phyloP scores from a whole-genome alignment of 1,284 basidiomycete species.

The Boletus smithii region DNA sequence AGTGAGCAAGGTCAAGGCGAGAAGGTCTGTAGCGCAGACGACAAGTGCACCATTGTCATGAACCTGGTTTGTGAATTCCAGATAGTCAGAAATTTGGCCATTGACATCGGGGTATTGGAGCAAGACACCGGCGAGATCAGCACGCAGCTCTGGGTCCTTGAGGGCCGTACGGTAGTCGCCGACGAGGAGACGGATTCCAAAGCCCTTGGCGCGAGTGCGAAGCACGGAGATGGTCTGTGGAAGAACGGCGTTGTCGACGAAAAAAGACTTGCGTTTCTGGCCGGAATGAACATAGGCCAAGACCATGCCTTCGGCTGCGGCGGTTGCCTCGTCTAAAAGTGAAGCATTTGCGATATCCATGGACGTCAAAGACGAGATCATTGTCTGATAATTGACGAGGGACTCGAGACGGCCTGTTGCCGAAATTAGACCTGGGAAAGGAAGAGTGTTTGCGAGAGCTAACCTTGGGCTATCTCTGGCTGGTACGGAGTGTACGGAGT shows the following conservation, averaged over 20 bases:
- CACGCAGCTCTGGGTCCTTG: constrained; percentile 51
- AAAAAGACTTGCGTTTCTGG: constrained; percentile 80
- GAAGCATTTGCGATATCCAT: constrained; percentile 96
- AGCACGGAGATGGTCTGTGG: constrained; percentile 89
- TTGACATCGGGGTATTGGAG: constrained; percentile 93
- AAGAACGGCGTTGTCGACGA: constrained; percentile 78
- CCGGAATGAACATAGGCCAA: constrained; percentile 67
- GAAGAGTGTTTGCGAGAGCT: constrained; percentile 16
- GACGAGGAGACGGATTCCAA: constrained; percentile 79
- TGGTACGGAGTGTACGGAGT: constrained; percentile 96
- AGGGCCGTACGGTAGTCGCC: constrained; percentile 55
- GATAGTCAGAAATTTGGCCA: constrained; percentile 81
- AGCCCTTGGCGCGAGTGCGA: constrained; percentile 83
- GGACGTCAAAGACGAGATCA: constrained; percentile 91
- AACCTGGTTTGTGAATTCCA: constrained; percentile 60
- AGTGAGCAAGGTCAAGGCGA: constrained; percentile 90
- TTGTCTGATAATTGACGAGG: constrained; percentile 95
- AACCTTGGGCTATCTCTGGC: constrained; percentile 91
- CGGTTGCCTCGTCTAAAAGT: constrained; percentile 88
- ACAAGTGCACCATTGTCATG: constrained; percentile 81
- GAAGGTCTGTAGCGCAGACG: constrained; percentile 86
- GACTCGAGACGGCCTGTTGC: constrained; percentile 85
- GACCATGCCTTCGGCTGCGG: constrained; percentile 91
- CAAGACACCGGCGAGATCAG: constrained; percentile 82
- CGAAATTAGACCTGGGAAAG: constrained; percentile 12